Conservation (phyloP, 495 filamentous ascomycete species). For the Podospora australis region DNA sequence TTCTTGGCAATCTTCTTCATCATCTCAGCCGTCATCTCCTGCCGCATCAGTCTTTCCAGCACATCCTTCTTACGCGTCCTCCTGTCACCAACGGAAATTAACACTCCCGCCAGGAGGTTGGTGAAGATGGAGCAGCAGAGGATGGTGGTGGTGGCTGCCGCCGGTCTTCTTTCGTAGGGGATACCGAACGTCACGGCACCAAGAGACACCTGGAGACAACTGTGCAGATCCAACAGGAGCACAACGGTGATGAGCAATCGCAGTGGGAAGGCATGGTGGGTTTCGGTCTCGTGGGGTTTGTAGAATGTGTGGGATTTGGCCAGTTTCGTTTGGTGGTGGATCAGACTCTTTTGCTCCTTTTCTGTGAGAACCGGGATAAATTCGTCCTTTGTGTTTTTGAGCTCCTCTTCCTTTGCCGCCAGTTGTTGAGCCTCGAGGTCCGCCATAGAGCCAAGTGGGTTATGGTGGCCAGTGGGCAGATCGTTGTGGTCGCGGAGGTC, state of each 20-base stretch:
- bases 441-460: not conserved
- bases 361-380: conserved; percentile 51
- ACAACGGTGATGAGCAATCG: conserved; percentile 64
- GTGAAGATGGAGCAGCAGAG: conserved; percentile 67
- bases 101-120: conserved; percentile 63
- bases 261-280: conserved; percentile 71
- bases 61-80: conserved; percentile 77
- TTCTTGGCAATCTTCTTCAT: conserved; percentile 65
- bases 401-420: conserved; percentile 12
- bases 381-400: conserved; percentile 40
- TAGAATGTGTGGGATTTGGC: conserved; percentile 75
- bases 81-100: conserved; percentile 67
- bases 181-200: conserved; percentile 71
- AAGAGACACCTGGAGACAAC: conserved; percentile 65
- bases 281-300: conserved; percentile 75
- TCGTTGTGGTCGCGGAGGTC: conserved; percentile 66
- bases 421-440: not conserved
- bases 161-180: conserved; percentile 52
- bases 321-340: conserved; percentile 69
- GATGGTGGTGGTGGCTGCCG: conserved; percentile 69
- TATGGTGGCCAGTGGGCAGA: conserved; percentile 36
- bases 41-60: conserved; percentile 62
- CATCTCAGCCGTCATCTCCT: conserved; percentile 65
- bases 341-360: conserved; percentile 54
- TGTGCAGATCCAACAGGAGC: conserved; percentile 68